These are phyloP conservation scores for Sarocladium oryzae DNA, from an alignment of 2,329 filamentous ascomycete genomes.

Conservation along the genomic window DNA sequence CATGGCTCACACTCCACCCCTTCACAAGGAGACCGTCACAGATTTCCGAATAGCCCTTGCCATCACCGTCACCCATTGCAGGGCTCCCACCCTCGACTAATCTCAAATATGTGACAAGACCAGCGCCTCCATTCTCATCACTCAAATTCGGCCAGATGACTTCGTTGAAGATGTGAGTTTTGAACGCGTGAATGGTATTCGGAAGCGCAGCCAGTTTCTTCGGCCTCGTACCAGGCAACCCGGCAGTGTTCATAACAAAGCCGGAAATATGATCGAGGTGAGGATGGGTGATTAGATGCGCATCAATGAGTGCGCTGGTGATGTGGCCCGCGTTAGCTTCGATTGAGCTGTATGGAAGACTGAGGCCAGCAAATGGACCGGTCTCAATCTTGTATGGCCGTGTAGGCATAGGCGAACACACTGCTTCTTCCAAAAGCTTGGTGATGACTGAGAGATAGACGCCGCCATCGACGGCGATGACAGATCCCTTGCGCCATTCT, in stretches of 20 bases:
- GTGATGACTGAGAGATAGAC: conserved; percentile 81
- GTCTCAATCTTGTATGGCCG: conserved; percentile 48
- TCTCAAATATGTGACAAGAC: conserved; percentile 83
- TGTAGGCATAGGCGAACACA: conserved; percentile 27
- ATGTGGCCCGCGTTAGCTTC: conserved; percentile 77
- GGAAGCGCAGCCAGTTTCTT: conserved; percentile 84
- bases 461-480: conserved; percentile 90
- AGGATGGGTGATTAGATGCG: conserved; percentile 92
- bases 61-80: conserved; percentile 72
- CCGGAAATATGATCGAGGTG: conserved; percentile 92
- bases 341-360: conserved; percentile 59
- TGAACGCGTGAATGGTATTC: conserved; percentile 85
- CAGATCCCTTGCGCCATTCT: conserved; percentile 73
- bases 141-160: conserved; percentile 96
- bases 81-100: conserved; percentile 84
- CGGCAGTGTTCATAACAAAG: conserved; percentile 89
- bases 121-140: conserved; percentile 91
- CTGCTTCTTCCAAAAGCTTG: conserved; percentile 62
- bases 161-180: conserved; percentile 94
- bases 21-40: conserved; percentile 86
- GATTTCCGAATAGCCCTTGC: conserved; percentile 78
- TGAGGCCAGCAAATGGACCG: conserved; percentile 76
- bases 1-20: conserved; percentile 82
- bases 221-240: conserved; percentile 69
- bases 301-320: conserved; percentile 71